Conservation (phyloP, 306 rosid genomes). For the Castanea sativa region DNA sequence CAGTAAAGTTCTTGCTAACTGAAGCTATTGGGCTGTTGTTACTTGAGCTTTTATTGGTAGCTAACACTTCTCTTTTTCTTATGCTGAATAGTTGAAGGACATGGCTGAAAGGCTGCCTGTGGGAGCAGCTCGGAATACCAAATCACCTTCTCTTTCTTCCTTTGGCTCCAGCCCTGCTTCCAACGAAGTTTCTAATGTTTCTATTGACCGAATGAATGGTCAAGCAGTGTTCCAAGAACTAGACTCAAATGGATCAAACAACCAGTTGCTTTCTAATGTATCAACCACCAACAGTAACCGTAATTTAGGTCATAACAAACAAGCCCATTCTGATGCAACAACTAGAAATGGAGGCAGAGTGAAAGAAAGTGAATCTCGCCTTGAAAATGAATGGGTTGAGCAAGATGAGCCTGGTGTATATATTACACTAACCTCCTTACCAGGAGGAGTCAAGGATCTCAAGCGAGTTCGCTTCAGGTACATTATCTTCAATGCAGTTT, state of each 20-base stretch:
- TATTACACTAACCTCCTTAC: conserved; percentile 87
- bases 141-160: conserved; percentile 73
- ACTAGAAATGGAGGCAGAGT: conserved; percentile 75
- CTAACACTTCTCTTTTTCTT: conserved; percentile 1
- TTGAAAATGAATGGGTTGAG: conserved; percentile 92
- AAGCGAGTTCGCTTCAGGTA: conserved; percentile 99
- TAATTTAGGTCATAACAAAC: conserved; percentile 59
- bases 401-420: conserved; percentile 97
- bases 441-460: conserved; percentile 86
- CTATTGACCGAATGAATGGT: conserved; percentile 58
- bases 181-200: conserved; percentile 55
- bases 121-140: conserved; percentile 72
- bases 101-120: conserved; percentile 98
- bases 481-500: neutral
- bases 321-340: conserved; percentile 57
- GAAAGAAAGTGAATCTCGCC: conserved; percentile 71
- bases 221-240: conserved; percentile 60
- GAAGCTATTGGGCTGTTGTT: neutral
- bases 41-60: neutral
- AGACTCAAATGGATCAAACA: conserved; percentile 65
- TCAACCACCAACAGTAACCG: conserved; percentile 55
- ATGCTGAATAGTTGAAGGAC: conserved; percentile 71
- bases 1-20: neutral
- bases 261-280: conserved; percentile 68
- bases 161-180: conserved; percentile 57